Evolutionary conservation across 2,329 filamentous ascomycete species (phyloP), one percentile per base, ranked within the genome.

Genomic region (Alternaria brassicicola): DNA sequence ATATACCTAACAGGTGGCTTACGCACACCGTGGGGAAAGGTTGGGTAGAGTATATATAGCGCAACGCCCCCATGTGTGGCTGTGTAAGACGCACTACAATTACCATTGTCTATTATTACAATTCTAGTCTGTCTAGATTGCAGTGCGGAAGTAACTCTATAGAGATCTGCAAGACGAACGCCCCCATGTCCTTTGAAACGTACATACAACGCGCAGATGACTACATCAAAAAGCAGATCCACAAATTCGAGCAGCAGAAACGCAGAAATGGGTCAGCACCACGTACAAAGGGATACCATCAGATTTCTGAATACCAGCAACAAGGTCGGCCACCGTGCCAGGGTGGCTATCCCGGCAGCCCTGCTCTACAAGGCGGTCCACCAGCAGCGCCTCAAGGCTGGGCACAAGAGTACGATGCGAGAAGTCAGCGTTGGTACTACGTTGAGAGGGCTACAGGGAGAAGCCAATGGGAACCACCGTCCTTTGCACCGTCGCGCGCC

Each of bases 381-480:
- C 65, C 67, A n/a, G 64, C 41, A 67, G 12, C 63, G 45, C 68
- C 70, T 2, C 59, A 62, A 10, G 87, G 87, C 63, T 90, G 88
- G 88, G 76, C 79, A 28, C 80, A 85, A 19, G 83, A 88, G 72
- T 90, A 83, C 73, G 87, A 90, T 66, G 81, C 84, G 48, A 80
- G 78, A 51, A 78, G 81, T 53, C 84, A 87, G 69, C 84, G 85
- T 53, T 89, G 85, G 78, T 90, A 85, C 76, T 90, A 88, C 67
- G 80, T 85, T 59, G 86, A 90, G 70, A 77, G 84, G 51, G 78
- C 83, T 41, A 85, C 85, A 6, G 85, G 86, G 19, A 83, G 81
- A 54, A 83, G 85, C 1, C 86, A 89, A 73, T 89, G 87, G 87
- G 84, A 88, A 58, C 65, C 66, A 15, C 67, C 68, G 4, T 66